Conservation (phyloP, 176 grass and related monocot genomes). For the Carex pumila region DNA sequence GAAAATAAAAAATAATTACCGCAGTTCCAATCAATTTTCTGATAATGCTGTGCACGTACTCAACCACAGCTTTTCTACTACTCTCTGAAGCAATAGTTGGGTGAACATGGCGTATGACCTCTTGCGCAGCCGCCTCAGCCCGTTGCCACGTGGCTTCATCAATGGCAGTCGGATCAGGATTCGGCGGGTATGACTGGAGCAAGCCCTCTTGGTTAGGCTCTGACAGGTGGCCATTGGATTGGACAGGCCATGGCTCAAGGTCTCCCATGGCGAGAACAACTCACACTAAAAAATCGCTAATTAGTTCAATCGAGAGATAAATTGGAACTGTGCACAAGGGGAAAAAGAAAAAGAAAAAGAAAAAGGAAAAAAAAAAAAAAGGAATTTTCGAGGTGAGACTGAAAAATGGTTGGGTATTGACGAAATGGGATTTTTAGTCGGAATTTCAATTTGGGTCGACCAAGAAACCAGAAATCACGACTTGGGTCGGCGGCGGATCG, state of each 20-base stretch:
- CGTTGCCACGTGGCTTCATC: slow-evolving; percentile 36
- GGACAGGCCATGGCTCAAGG: slow-evolving; percentile 41
- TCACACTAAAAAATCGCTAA: neutral
- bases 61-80: slow-evolving; percentile 55
- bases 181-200: slow-evolving; percentile 9
- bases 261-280: slow-evolving; percentile 47
- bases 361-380: neutral
- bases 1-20: slow-evolving; percentile 31
- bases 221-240: slow-evolving; percentile 21
- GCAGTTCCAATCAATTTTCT: slow-evolving; percentile 20
- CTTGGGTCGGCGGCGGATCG: slow-evolving; percentile 21
- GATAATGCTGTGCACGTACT: slow-evolving; percentile 61
- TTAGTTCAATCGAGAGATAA: neutral
- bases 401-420: slow-evolving; percentile 4
- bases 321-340: neutral
- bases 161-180: slow-evolving; percentile 49
- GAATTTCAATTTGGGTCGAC: neutral
- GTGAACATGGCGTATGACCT: slow-evolving; percentile 51
- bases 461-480: slow-evolving; percentile 1
- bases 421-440: neutral
- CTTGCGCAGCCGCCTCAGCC: slow-evolving; percentile 51
- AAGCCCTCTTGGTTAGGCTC: neutral
- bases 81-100: slow-evolving; percentile 59
- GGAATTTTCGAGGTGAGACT: neutral
- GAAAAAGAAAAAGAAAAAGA: neutral